Conservation (phyloP, 768 basidiomycete genomes). For the Leccinum boreale region DNA sequence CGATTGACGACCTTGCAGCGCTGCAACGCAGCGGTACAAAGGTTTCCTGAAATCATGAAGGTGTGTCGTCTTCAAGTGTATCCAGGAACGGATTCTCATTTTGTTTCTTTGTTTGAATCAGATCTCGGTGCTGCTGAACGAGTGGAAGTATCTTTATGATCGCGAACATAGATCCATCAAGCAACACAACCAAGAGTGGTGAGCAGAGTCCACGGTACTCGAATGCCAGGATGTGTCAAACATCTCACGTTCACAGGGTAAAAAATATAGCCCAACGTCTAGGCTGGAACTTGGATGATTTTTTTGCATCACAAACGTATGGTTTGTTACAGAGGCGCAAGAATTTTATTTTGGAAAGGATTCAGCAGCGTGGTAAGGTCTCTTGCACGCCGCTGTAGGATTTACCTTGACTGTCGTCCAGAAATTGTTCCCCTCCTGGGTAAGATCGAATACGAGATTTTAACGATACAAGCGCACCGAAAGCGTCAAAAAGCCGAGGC, state of each 20-base stretch:
- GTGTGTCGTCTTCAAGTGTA: slow-evolving; percentile 6
- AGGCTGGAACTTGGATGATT: slow-evolving; percentile 43
- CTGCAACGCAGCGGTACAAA: background rate
- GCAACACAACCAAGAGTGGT: slow-evolving; percentile 17
- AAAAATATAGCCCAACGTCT: slow-evolving; percentile 30
- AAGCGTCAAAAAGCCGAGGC: slow-evolving; percentile 28
- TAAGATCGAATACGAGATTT: slow-evolving; percentile 30
- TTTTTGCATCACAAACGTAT: slow-evolving; percentile 41
- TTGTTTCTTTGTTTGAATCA: background rate
- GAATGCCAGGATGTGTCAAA: background rate
- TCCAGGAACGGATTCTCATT: background rate
- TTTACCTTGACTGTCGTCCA: background rate
- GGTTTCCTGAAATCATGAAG: slow-evolving; percentile 15
- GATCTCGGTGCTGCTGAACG: slow-evolving; percentile 23
- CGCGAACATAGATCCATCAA: background rate
- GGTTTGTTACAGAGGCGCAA: slow-evolving; percentile 37
- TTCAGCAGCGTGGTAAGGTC: slow-evolving; percentile 37
- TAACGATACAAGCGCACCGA: slow-evolving; percentile 22
- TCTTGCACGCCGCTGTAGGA: background rate
- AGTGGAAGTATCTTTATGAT: slow-evolving; percentile 28
- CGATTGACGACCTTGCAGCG: slow-evolving; percentile 3
- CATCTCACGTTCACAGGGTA: slow-evolving; percentile 30
- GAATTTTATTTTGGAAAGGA: slow-evolving; percentile 36
- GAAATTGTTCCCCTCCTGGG: slow-evolving; percentile 18
- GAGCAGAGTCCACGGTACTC: background rate